phyloP scores from a whole-genome alignment of 768 basidiomycete genomes.

The Lactarius pseudohatsudake region DNA sequence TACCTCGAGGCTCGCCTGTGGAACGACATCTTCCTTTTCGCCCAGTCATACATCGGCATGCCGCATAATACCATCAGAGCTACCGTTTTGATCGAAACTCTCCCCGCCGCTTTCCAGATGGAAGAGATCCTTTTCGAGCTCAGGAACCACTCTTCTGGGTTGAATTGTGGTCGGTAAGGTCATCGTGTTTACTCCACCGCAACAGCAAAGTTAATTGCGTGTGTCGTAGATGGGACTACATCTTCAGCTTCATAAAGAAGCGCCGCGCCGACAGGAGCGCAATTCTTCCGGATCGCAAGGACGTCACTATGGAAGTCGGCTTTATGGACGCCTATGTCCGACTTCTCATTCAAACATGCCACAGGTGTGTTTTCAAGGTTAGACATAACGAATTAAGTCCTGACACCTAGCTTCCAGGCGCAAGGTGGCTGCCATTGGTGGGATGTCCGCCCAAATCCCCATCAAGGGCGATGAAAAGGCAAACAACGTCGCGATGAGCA shows the following conservation, averaged over 20 bases:
- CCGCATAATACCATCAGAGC: conserved; percentile 86
- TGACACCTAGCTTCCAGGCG: conserved; percentile 51
- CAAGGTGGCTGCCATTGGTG: conserved; percentile 98
- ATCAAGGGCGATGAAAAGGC: conserved; percentile 93
- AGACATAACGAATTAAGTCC: background rate
- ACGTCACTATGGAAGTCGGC: conserved; percentile 96
- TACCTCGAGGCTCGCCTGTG: conserved; percentile 94
- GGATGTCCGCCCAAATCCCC: conserved; percentile 99
- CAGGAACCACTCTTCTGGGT: conserved; percentile 88
- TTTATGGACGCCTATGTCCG: conserved; percentile 98
- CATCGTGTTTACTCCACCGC: too few relatives aligned
- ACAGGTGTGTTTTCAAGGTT: conserved; percentile 57
- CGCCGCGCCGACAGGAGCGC: conserved; percentile 84
- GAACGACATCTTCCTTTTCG: conserved; percentile 96
- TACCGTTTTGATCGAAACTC: conserved; percentile 95
- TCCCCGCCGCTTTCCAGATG: conserved; percentile 99
- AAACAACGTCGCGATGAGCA: conserved; percentile 91
- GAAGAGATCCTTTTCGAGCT: conserved; percentile 98
- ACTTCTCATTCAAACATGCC: conserved; percentile 96
- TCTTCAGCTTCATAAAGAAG: conserved; percentile 98
- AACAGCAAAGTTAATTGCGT: background rate
- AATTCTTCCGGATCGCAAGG: conserved; percentile 92
- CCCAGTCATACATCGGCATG: conserved; percentile 87
- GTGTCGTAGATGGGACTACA: conserved; percentile 81
- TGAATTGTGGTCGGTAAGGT: conserved; percentile 92